Evolutionary conservation across 2,329 filamentous ascomycete species (phyloP).

Genomic region (Arthroderma sp.): DNA sequence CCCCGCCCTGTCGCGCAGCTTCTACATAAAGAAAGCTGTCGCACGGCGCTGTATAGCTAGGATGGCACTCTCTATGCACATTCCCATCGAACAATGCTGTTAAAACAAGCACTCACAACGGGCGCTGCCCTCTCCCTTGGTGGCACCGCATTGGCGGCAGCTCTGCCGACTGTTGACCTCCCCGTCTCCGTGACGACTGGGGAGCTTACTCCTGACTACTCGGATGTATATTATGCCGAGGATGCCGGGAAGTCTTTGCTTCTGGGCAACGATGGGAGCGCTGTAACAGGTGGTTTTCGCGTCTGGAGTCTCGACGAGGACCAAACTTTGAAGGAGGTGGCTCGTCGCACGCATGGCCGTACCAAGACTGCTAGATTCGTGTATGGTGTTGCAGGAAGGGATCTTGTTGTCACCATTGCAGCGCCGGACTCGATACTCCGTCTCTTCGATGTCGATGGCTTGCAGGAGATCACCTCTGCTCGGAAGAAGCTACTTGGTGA

Average conservation of each 20-base stretch:
- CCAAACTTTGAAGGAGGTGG: slow-evolving; percentile 20
- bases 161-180: slow-evolving; percentile 7
- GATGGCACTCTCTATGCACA: no score
- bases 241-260: slow-evolving; percentile 20
- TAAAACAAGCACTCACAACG: not conserved
- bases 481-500: slow-evolving; percentile 29
- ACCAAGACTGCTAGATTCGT: slow-evolving; percentile 34
- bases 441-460: slow-evolving; percentile 23
- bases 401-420: slow-evolving; percentile 31
- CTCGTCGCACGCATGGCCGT: slow-evolving; percentile 26
- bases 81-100: not conserved
- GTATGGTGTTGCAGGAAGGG: slow-evolving; percentile 25
- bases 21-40: no score
- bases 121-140: not conserved
- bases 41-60: no score
- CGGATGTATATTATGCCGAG: slow-evolving; percentile 26
- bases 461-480: slow-evolving; percentile 21
- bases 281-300: slow-evolving; percentile 32
- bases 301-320: slow-evolving; percentile 23
- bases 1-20: no score
- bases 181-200: slow-evolving; percentile 23
- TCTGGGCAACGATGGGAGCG: slow-evolving; percentile 35
- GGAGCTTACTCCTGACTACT: slow-evolving; percentile 31
- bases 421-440: slow-evolving; percentile 32
- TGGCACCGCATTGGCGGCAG: not conserved